Conservation (phyloP, 495 filamentous ascomycete genomes). For the Parathielavia appendiculata region DNA sequence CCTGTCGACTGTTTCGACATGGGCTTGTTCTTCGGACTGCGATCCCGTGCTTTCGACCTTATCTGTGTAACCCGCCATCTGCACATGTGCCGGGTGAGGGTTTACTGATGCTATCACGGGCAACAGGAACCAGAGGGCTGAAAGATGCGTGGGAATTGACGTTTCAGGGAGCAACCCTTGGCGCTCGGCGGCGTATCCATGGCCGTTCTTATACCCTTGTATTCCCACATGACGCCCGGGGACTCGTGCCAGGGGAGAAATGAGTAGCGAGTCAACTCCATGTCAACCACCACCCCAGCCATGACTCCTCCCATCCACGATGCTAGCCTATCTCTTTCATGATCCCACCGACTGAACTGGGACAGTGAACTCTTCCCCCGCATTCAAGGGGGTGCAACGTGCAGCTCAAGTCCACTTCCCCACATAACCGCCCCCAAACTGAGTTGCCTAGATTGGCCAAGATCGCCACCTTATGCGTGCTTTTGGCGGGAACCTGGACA, state of each 20-base stretch:
- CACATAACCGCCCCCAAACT: conserved; percentile 4
- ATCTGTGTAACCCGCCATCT: neutral
- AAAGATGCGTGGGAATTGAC: neutral
- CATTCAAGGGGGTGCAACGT: neutral
- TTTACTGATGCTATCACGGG: neutral
- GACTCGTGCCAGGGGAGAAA: too few relatives aligned
- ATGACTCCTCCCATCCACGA: too few relatives aligned
- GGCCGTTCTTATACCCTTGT: too few relatives aligned
- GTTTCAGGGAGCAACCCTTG: too few relatives aligned
- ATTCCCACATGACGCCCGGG: too few relatives aligned
- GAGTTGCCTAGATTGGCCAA: too few relatives aligned
- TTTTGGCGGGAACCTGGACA: too few relatives aligned
- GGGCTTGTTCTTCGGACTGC: conserved; percentile 2
- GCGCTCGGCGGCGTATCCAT: too few relatives aligned
- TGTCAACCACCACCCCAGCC: too few relatives aligned
- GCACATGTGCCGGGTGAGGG: neutral
- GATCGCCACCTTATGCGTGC: too few relatives aligned
- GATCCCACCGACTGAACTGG: neutral
- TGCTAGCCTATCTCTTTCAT: too few relatives aligned
- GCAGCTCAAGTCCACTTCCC: conserved; percentile 10
- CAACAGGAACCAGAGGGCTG: neutral
- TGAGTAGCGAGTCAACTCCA: too few relatives aligned
- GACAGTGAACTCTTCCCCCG: neutral
- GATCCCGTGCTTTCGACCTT: neutral
- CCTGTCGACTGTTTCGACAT: conserved; percentile 8